Evolutionary conservation across 495 filamentous ascomycete genomes (phyloP).

Genomic region (Emericellopsis terricola): DNA sequence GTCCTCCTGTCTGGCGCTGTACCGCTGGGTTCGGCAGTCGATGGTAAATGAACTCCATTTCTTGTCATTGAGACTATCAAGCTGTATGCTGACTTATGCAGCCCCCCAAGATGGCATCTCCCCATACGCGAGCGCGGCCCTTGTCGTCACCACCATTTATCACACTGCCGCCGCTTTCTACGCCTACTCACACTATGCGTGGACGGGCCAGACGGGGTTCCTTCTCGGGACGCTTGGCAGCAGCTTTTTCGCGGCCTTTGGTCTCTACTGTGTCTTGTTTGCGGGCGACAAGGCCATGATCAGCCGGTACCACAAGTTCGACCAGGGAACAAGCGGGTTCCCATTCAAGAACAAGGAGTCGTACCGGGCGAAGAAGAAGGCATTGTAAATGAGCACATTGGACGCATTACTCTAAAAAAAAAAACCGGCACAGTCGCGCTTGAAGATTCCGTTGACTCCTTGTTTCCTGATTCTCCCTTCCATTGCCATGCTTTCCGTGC

Average conservation of each 20-base stretch:
- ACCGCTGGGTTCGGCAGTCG: slow-evolving; percentile 37
- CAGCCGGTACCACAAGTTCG: slow-evolving; percentile 52
- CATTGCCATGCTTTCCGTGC: too few species aligned
- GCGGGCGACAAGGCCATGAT: slow-evolving; percentile 43
- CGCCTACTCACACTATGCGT: slow-evolving; percentile 43
- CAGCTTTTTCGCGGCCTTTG: slow-evolving; percentile 37
- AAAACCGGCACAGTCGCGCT: too few species aligned
- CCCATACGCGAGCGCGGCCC: slow-evolving; percentile 26
- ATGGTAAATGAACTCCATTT: slow-evolving; percentile 9
- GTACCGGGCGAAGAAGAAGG: slow-evolving; percentile 7
- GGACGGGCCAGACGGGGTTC: slow-evolving; percentile 33
- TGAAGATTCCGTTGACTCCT: too few species aligned
- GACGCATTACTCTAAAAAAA: too few species aligned
- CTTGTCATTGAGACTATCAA: too few species aligned
- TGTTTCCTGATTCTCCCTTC: too few species aligned
- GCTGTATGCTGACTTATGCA: too few species aligned
- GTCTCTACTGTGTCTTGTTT: slow-evolving; percentile 61
- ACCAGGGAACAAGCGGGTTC: slow-evolving; percentile 63
- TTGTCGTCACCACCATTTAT: slow-evolving; percentile 47
- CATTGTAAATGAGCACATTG: too few species aligned
- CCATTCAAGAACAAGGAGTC: slow-evolving; percentile 53
- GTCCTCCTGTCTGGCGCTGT: slow-evolving; percentile 58
- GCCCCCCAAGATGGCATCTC: slow-evolving; percentile 10
- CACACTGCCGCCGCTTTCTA: slow-evolving; percentile 48
- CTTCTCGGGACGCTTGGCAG: slow-evolving; percentile 31